These are phyloP conservation scores for Leccinum brunneo-olivaceum DNA, from an alignment of 1,284 basidiomycete species.

Conservation along the genomic window DNA sequence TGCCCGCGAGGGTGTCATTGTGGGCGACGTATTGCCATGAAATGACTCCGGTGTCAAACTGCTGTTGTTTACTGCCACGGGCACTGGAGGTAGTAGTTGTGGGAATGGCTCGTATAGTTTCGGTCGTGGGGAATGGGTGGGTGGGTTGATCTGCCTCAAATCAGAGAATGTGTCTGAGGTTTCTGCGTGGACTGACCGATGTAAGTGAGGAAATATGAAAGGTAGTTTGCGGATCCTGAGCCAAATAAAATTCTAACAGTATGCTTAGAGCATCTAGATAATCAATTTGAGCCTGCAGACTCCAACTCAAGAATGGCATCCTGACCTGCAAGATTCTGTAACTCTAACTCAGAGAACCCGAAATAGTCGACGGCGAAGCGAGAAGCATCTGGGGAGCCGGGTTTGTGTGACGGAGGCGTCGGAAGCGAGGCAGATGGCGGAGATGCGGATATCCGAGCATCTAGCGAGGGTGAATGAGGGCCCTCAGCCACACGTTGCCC, in stretches of 20 bases:
- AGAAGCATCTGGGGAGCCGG: conserved; percentile 61
- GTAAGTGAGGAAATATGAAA: conserved; percentile 46
- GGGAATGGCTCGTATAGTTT: conserved; percentile 29
- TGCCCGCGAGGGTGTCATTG: conserved; percentile 25
- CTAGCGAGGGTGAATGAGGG: conserved; percentile 62
- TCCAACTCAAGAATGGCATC: conserved; percentile 4
- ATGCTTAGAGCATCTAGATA: conserved; percentile 54
- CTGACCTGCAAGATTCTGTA: conserved; percentile 54
- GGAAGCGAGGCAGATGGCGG: conserved; percentile 60
- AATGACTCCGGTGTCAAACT: conserved; percentile 53
- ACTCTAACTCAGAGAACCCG: conserved; percentile 52
- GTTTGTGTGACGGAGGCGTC: conserved; percentile 69
- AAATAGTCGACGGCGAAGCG: conserved; percentile 63
- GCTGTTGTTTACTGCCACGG: conserved; percentile 30
- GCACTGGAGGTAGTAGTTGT: conserved; percentile 23
- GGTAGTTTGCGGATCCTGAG: conserved; percentile 45
- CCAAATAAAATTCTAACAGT: conserved; percentile 66
- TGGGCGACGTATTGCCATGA: conserved; percentile 50
- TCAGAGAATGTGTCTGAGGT: conserved; percentile 4
- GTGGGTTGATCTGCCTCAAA: conserved; percentile 23
- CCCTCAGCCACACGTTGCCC: conserved; percentile 66
- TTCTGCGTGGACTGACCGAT: conserved; percentile 36
- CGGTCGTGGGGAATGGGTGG: conserved; percentile 18
- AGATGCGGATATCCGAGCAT: conserved; percentile 58
- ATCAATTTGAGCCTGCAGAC: conserved; percentile 8